Percentiles rank a stretch among this genome's conserved stretches.
phyloP scores from a whole-genome alignment of 2,329 filamentous ascomycete species.

The Pseudogymnoascus destructans region DNA sequence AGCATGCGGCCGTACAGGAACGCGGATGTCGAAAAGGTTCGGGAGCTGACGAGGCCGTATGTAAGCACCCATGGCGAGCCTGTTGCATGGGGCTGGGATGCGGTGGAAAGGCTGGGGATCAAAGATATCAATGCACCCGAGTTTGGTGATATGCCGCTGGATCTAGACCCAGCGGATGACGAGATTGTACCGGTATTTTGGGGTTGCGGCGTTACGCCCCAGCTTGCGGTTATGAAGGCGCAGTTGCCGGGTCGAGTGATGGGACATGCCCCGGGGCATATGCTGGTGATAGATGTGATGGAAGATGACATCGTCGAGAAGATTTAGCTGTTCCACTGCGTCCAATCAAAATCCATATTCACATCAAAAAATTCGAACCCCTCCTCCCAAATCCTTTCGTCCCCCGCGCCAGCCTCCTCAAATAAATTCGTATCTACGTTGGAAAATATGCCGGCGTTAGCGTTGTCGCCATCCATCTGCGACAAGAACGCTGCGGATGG shows the following conservation, averaged over 20 bases:
- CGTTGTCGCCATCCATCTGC: conserved; percentile 3
- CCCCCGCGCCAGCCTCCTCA: conserved; percentile 27
- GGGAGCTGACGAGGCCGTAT: conserved; percentile 42
- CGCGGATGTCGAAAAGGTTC: conserved; percentile 37
- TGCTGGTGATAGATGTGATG: conserved; percentile 43
- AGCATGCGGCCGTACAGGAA: conserved; percentile 47
- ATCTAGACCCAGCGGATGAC: conserved; percentile 29
- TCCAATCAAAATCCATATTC: conserved; percentile 27
- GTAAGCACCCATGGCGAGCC: conserved; percentile 49
- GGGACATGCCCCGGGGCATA: conserved; percentile 48
- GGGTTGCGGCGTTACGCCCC: conserved; percentile 55
- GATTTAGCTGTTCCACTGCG: conserved; percentile 11
- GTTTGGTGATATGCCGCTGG: conserved; percentile 40
- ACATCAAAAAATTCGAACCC: conserved; percentile 30
- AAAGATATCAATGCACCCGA: conserved; percentile 37
- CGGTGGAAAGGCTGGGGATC: conserved; percentile 39
- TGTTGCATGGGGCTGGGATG: conserved; percentile 52
- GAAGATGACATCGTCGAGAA: conserved; percentile 28
- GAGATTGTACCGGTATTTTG: conserved; percentile 44
- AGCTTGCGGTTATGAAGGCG: conserved; percentile 47
- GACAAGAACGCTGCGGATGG: background rate
- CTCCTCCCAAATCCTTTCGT: conserved; percentile 31
- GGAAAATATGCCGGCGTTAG: conserved; percentile 6
- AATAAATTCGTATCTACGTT: conserved; percentile 13
- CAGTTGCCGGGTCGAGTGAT: conserved; percentile 42